Percentiles rank a stretch among this genome's conserved stretches.
Conservation (phyloP, 768 basidiomycete genomes). For the Mycena capillaripes region DNA sequence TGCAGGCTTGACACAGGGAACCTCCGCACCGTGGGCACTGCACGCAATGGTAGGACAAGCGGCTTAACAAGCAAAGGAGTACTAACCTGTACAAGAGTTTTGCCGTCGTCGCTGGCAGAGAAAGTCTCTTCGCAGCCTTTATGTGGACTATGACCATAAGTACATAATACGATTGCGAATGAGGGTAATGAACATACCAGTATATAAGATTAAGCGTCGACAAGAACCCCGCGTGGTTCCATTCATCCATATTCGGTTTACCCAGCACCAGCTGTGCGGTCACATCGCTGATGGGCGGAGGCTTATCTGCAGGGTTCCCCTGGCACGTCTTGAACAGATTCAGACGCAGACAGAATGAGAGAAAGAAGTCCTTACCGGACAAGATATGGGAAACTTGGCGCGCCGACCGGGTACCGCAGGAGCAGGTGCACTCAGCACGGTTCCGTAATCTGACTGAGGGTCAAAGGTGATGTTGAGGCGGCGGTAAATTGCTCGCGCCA, state of each 20-base stretch:
- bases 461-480: slow-evolving; percentile 38
- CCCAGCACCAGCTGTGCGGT: slow-evolving; percentile 38
- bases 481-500: slow-evolving; percentile 36
- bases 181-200: slow-evolving; percentile 24
- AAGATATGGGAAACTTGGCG: slow-evolving; percentile 37
- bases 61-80: too few relatives aligned
- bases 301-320: slow-evolving; percentile 33
- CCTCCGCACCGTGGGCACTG: slow-evolving; percentile 39
- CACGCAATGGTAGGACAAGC: slow-evolving; percentile 33
- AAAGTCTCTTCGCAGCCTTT: slow-evolving; percentile 40
- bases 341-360: neutral
- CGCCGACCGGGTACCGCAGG: slow-evolving; percentile 21
- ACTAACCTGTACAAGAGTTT: too few relatives aligned
- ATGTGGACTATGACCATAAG: slow-evolving; percentile 33
- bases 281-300: slow-evolving; percentile 35
- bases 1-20: slow-evolving; percentile 38
- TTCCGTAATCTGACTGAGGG: slow-evolving; percentile 35
- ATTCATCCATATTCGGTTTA: slow-evolving; percentile 38
- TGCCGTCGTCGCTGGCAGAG: slow-evolving; percentile 36
- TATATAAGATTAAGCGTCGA: slow-evolving; percentile 39
- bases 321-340: slow-evolving; percentile 27
- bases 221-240: slow-evolving; percentile 37
- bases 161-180: too few relatives aligned
- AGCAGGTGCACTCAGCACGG: neutral
- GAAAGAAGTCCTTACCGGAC: slow-evolving; percentile 29